phyloP scores from a whole-genome alignment of 371 early-diverging fungal genomes.

The Homolaphlyctis polyrhiza region DNA sequence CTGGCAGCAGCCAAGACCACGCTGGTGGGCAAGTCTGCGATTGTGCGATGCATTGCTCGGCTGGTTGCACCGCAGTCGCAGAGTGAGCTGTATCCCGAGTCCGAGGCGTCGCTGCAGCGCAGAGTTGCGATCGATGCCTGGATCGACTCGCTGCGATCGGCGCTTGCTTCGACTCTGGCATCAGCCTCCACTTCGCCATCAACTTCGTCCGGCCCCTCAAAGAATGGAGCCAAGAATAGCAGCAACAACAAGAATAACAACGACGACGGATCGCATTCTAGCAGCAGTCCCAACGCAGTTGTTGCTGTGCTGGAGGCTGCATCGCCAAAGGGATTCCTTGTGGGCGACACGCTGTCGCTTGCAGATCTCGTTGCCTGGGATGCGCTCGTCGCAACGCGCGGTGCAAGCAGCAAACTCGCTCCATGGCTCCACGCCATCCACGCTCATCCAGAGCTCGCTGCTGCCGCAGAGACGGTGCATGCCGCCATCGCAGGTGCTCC shows the following conservation, averaged over 20 bases:
- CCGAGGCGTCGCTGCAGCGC: not conserved
- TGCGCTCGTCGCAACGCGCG: slow-evolving; percentile 4
- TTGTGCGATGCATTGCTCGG: slow-evolving; percentile 29
- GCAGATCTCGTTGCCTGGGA: slow-evolving; percentile 39
- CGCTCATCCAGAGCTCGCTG: slow-evolving; percentile 8
- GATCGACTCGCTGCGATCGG: slow-evolving; percentile 17
- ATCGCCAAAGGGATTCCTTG: not conserved
- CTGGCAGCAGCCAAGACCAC: slow-evolving; percentile 9
- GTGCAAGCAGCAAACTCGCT: slow-evolving; percentile 10
- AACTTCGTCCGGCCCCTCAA: too few relatives aligned
- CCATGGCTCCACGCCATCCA: slow-evolving; percentile 16
- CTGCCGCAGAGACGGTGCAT: slow-evolving; percentile 17
- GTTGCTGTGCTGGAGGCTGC: not conserved
- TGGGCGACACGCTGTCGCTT: slow-evolving; percentile 11
- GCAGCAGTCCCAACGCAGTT: slow-evolving; percentile 8
- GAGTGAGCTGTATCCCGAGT: slow-evolving; percentile 11
- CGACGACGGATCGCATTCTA: slow-evolving; percentile 2
- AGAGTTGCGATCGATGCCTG: slow-evolving; percentile 24
- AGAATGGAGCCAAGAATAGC: too few relatives aligned
- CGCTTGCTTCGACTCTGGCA: not conserved
- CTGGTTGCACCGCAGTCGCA: slow-evolving; percentile 13
- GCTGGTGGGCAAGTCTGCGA: slow-evolving; percentile 25
- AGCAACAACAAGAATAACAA: not conserved
- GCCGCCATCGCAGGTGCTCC: slow-evolving; percentile 6
- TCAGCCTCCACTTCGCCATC: not conserved